Conservation (phyloP, 306 rosid genomes). For the Spatholobus suberectus region DNA sequence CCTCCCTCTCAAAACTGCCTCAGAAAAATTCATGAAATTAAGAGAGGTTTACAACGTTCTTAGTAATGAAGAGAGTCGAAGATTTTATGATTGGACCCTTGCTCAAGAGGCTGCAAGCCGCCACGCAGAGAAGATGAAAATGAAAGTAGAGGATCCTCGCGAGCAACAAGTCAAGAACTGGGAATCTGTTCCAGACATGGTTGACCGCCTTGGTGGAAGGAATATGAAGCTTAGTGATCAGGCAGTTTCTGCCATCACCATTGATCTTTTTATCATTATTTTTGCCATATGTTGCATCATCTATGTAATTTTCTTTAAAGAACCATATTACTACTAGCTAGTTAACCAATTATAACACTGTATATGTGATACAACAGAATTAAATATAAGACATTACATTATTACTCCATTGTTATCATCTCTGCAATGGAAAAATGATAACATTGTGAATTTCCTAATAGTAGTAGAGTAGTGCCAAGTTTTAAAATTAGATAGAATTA, state of each 20-base stretch:
- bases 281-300: constrained; percentile 63
- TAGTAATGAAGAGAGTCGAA: constrained; percentile 71
- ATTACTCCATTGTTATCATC: background rate
- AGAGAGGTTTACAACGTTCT: constrained; percentile 71
- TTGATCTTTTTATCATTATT: constrained; percentile 68
- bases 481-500: too few species aligned
- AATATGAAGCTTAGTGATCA: constrained; percentile 85
- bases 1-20: constrained; percentile 83
- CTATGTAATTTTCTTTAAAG: constrained; percentile 69
- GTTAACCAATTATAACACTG: constrained; percentile 2
- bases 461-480: too few species aligned
- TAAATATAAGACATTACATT: background rate
- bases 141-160: constrained; percentile 80
- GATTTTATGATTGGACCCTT: constrained; percentile 89
- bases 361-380: constrained; percentile 22
- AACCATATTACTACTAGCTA: constrained; percentile 60
- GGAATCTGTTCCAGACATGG: constrained; percentile 74
- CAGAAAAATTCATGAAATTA: constrained; percentile 77
- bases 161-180: constrained; percentile 50
- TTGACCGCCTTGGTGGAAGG: constrained; percentile 80
- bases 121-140: constrained; percentile 70
- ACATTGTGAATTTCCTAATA: too few species aligned
- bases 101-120: constrained; percentile 90
- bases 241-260: constrained; percentile 74
- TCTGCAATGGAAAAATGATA: too few species aligned